Percentiles rank a stretch among this genome's conserved stretches.
phyloP scores from a whole-genome alignment of 805 yeast genomes.

The Brettanomyces nanus region DNA sequence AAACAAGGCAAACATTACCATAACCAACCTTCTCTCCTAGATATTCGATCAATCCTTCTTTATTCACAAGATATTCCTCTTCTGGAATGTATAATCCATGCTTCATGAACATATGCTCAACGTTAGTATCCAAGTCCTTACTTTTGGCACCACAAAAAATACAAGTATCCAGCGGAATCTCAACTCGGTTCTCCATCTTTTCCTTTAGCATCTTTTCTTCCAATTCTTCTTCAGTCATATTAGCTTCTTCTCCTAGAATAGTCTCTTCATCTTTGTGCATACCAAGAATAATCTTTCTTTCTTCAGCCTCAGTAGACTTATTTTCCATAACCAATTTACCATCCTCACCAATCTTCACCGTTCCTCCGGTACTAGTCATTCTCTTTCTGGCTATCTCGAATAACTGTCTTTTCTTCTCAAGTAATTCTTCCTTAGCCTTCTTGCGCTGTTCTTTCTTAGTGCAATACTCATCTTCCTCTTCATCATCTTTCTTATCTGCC shows the following conservation, averaged over 20 bases:
- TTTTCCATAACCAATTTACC: conserved; percentile 17
- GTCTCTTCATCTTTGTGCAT: conserved; percentile 9
- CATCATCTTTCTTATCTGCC: conserved; percentile 16
- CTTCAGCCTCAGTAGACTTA: conserved; percentile 10
- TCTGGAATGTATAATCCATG: conserved; percentile 93
- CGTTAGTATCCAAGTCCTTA: conserved; percentile 32
- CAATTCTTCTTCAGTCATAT: conserved; percentile 16
- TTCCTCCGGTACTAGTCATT: conserved; percentile 27
- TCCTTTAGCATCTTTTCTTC: conserved; percentile 37
- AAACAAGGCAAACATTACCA: conserved; percentile 77
- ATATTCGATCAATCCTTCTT: conserved; percentile 64
- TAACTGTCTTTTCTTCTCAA: conserved; percentile 39
- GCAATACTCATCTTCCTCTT: conserved; percentile 14
- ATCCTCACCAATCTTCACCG: conserved; percentile 17
- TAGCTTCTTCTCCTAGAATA: conserved; percentile 6
- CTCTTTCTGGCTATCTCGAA: conserved; percentile 38
- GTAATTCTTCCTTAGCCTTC: conserved; percentile 40
- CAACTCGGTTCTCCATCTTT: conserved; percentile 37
- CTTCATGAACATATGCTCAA: conserved; percentile 65
- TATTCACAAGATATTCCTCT: conserved; percentile 54
- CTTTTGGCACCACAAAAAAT: conserved; percentile 37
- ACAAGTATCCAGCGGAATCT: conserved; percentile 42
- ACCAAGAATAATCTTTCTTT: conserved; percentile 15
- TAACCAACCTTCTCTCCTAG: conserved; percentile 73
- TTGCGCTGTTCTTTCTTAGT: conserved; percentile 41